Conservation (phyloP, 805 yeast species). For the Blastobotrys chiropterorum region DNA sequence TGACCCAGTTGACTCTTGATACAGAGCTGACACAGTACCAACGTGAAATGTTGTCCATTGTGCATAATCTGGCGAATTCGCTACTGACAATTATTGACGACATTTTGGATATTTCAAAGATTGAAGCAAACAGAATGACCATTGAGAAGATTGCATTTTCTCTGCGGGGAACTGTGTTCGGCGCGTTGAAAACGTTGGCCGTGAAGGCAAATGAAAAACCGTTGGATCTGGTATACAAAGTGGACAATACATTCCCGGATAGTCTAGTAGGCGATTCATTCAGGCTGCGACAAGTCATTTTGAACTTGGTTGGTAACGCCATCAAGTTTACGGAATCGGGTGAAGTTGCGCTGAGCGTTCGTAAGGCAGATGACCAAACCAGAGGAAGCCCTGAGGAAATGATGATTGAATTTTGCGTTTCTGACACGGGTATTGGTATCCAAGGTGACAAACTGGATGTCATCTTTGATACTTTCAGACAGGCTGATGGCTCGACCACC, state of each 20-base stretch:
- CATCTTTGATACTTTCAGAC: conserved; percentile 85
- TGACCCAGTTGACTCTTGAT: conserved; percentile 84
- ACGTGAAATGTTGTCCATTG: conserved; percentile 85
- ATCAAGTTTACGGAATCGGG: conserved; percentile 82
- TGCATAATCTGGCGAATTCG: conserved; percentile 81
- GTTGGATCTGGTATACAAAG: conserved; percentile 69
- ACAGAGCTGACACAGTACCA: conserved; percentile 88
- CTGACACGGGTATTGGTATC: conserved; percentile 89
- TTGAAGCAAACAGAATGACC: conserved; percentile 91
- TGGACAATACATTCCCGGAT: conserved; percentile 84
- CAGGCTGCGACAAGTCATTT: conserved; percentile 78
- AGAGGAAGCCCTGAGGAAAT: conserved; percentile 36
- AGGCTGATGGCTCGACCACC: conserved; percentile 91
- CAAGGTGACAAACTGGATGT: conserved; percentile 77
- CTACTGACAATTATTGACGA: conserved; percentile 83
- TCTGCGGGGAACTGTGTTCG: conserved; percentile 79
- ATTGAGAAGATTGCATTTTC: conserved; percentile 86
- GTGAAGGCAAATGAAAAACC: conserved; percentile 87
- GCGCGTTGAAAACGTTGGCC: conserved; percentile 82
- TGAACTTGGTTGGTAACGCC: conserved; percentile 84
- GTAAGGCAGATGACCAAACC: conserved; percentile 42
- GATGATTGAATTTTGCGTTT: conserved; percentile 75
- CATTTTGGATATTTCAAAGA: conserved; percentile 85
- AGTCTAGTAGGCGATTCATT: conserved; percentile 83
- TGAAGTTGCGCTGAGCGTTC: conserved; percentile 69